Percentiles rank a stretch among this genome's conserved stretches.
Conservation (phyloP, 192 early-diverging fungal species). For the Backusella liffmaniae region DNA sequence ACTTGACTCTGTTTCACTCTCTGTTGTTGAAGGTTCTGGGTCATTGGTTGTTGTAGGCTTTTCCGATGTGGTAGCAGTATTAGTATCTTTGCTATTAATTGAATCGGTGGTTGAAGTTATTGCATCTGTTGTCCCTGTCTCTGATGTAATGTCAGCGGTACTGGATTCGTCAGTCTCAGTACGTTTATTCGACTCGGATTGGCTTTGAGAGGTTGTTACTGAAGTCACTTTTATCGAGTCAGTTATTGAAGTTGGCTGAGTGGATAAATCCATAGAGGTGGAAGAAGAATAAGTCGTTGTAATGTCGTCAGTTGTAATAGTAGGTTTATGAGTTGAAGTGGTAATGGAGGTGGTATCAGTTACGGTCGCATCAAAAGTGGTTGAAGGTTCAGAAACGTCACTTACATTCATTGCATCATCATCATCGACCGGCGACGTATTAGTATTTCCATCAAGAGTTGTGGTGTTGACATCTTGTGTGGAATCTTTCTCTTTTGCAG, state of each 20-base stretch:
- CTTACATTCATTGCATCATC: background rate
- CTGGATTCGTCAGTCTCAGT: background rate
- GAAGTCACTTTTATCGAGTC: background rate
- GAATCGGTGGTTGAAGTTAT: background rate
- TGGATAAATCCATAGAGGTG: background rate
- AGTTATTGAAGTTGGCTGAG: background rate
- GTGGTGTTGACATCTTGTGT: background rate
- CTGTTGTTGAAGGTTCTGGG: background rate
- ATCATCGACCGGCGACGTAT: background rate
- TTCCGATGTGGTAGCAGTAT: background rate
- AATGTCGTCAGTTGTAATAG: background rate
- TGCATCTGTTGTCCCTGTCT: background rate
- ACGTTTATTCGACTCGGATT: background rate
- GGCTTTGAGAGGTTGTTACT: background rate
- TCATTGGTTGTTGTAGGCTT: background rate
- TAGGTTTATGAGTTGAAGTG: background rate
- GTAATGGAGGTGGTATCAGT: background rate
- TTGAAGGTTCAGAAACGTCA: background rate
- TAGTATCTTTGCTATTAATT: background rate
- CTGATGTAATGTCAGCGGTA: background rate
- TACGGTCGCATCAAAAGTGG: background rate
- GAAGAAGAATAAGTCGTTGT: background rate
- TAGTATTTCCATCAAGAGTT: background rate
- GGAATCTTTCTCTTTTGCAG: background rate
- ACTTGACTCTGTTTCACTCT: background rate